Percentiles rank a stretch among this genome's conserved stretches.
These are phyloP conservation scores for Xanthoparmelia taractica DNA, from an alignment of 495 filamentous ascomycete genomes.

Conservation along the genomic window DNA sequence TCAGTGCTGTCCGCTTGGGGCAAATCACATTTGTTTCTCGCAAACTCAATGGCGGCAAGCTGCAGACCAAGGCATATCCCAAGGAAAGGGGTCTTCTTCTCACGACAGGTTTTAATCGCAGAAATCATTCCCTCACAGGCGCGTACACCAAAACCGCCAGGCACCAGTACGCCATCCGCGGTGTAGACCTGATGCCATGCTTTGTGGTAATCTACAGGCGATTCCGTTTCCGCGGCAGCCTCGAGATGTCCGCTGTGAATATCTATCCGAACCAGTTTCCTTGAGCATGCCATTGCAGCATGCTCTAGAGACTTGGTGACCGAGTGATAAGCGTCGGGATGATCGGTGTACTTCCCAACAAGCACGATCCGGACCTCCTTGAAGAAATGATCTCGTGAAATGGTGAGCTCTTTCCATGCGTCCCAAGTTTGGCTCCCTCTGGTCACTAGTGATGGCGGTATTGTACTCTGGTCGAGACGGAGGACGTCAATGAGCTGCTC, in stretches of 20 bases:
- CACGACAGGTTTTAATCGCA: slow-evolving; percentile 74
- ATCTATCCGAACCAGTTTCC: slow-evolving; percentile 73
- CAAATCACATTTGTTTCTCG: slow-evolving; percentile 61
- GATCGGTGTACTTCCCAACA: slow-evolving; percentile 82
- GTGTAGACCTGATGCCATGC: slow-evolving; percentile 78
- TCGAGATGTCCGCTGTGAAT: slow-evolving; percentile 83
- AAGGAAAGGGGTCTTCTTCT: slow-evolving; percentile 71
- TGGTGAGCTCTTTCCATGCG: slow-evolving; percentile 63
- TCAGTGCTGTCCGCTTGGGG: slow-evolving; percentile 58
- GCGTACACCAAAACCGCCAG: slow-evolving; percentile 76
- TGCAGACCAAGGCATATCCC: slow-evolving; percentile 96
- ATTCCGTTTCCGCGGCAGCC: slow-evolving; percentile 41
- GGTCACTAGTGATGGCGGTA: slow-evolving; percentile 39
- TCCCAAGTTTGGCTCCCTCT: slow-evolving; percentile 61
- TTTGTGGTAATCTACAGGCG: slow-evolving; percentile 72
- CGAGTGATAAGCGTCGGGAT: slow-evolving; percentile 77
- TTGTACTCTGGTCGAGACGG: slow-evolving; percentile 45
- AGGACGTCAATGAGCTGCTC: slow-evolving; percentile 51
- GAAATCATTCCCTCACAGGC: slow-evolving; percentile 85
- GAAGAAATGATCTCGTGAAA: slow-evolving; percentile 50
- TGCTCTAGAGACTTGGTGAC: slow-evolving; percentile 85
- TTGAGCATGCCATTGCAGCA: slow-evolving; percentile 74
- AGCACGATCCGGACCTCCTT: slow-evolving; percentile 74
- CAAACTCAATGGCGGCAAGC: slow-evolving; percentile 83
- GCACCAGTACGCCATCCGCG: slow-evolving; percentile 51